Conservation (phyloP, 345 rosid species). For the Gossypium mustelinum region DNA sequence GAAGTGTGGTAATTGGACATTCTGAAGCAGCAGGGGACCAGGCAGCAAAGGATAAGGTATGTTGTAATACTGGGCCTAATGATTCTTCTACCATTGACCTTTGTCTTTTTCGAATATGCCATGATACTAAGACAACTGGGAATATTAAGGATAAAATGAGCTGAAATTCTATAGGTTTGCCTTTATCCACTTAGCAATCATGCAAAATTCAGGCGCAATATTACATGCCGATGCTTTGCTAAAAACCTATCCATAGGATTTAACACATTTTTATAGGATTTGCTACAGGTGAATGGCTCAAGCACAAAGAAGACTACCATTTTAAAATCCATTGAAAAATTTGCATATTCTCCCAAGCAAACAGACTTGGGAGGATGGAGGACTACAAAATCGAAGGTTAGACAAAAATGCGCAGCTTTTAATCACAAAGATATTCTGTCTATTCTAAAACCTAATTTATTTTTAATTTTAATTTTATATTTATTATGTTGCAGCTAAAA, state of each 20-base stretch:
- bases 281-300: slow-evolving; percentile 14
- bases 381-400: slow-evolving; percentile 72
- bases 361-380: slow-evolving; percentile 70
- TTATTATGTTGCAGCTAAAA: slow-evolving; percentile 42
- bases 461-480: not conserved
- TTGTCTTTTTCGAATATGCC: not conserved
- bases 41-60: slow-evolving; percentile 33
- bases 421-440: not conserved
- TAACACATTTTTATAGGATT: slow-evolving; percentile 29
- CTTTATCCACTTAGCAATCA: not conserved
- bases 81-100: not conserved
- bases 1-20: slow-evolving; percentile 41
- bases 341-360: slow-evolving; percentile 49
- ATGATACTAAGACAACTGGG: not conserved
- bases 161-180: not conserved
- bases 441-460: not conserved
- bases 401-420: slow-evolving; percentile 5
- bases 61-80: slow-evolving; percentile 8
- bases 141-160: not conserved
- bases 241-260: not conserved
- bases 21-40: slow-evolving; percentile 29
- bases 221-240: not conserved
- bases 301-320: slow-evolving; percentile 30
- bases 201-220: not conserved
- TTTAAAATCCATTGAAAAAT: slow-evolving; percentile 48